Base-by-base conservation (phyloP, 805 yeast species). In the Wickerhamiella kazuoi region DNA sequence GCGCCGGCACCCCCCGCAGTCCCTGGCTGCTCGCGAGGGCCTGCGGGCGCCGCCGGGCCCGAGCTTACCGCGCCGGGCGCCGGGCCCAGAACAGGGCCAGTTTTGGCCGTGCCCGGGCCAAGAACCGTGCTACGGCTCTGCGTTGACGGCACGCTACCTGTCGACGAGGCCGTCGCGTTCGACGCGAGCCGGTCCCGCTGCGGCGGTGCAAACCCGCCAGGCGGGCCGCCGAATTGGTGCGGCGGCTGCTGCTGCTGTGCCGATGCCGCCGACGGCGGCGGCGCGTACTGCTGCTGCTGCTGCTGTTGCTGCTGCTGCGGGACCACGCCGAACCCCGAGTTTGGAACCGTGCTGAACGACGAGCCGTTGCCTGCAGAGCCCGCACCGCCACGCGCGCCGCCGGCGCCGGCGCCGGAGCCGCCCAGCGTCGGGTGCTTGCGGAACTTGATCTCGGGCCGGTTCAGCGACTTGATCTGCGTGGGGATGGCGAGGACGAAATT, bases 401-500 rank as follows among this genome's bases (percentile, higher is more conserved):
- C 17, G 31, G 15, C 26, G 34, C 21, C 19, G 7, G 11, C 7
- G 15, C 15, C 5, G 8, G 31, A 29, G 6, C 38, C 37, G 19
- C 45, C 54, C 31, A 52, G 37, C 6, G 59, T 40, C 3, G 57
- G 56, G 38, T 60, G 63, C 45, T 56, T 57, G 24, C 42, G 47
- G 44, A 55, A 58, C 28, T 44, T 37, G 26, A 53, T 51, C 16
- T 50, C 51, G n/a, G 55, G 48, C 14, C 64, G 46, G 41, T 59
- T 60, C 24, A 61, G 52, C 9, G 39, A 34, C 38, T 45, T 43
- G 34, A 42, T 45, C 15, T 47, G 36, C 35, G 46, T 48, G 23
- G 60, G 56, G 29, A 55, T 50, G 8, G 46, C 48, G 46, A 73
- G 52, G 39, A 87, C 64, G 51, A 72, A 81, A 34, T 72, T 68